Conservation (phyloP, 2,329 filamentous ascomycete genomes). For the Venturia carpophila region DNA sequence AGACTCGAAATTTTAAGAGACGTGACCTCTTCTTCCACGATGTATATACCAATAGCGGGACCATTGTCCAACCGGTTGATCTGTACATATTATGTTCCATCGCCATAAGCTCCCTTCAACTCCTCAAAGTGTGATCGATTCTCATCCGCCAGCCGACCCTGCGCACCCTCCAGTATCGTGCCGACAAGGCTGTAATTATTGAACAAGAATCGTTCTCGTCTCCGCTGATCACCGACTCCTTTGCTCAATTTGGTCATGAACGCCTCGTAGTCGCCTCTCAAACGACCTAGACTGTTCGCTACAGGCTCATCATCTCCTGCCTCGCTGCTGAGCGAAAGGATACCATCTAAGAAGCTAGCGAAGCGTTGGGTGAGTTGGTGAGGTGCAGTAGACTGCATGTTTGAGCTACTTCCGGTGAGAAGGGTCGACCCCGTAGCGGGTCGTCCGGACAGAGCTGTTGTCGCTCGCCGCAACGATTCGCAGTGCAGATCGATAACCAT, state of each 20-base stretch:
- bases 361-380: slow-evolving; percentile 94
- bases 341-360: slow-evolving; percentile 80
- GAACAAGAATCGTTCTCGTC: slow-evolving; percentile 78
- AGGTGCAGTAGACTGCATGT: slow-evolving; percentile 67
- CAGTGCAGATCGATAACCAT: slow-evolving; percentile 88
- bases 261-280: slow-evolving; percentile 74
- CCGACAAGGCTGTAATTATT: slow-evolving; percentile 95
- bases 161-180: slow-evolving; percentile 71
- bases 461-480: slow-evolving; percentile 64
- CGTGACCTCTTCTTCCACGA: not conserved
- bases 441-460: slow-evolving; percentile 22
- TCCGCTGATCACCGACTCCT: slow-evolving; percentile 64
- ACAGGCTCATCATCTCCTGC: slow-evolving; percentile 93
- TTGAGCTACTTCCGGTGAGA: slow-evolving; percentile 39
- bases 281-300: slow-evolving; percentile 65
- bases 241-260: slow-evolving; percentile 74
- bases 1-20: too few relatives aligned
- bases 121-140: slow-evolving; percentile 67
- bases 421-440: slow-evolving; percentile 28
- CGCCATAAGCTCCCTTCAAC: slow-evolving; percentile 36
- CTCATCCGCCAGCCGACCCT: slow-evolving; percentile 65
- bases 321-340: slow-evolving; percentile 76
- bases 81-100: not conserved
- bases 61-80: not conserved
- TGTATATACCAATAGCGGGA: not conserved